phyloP scores from a whole-genome alignment of 2,329 filamentous ascomycete genomes.

The Aspergillus versicolor region DNA sequence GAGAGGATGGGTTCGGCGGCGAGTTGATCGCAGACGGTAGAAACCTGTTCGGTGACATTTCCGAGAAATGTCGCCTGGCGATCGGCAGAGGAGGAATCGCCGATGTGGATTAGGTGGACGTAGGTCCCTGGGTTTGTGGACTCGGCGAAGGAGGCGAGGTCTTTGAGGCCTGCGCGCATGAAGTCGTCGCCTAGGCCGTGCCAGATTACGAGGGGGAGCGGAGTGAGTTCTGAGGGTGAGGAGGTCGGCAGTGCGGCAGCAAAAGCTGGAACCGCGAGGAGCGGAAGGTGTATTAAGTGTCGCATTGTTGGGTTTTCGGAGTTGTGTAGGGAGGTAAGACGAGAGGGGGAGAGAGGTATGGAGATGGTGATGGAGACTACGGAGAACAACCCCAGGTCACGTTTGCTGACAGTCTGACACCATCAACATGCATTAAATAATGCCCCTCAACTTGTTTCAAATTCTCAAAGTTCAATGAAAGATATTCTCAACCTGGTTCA shows the following conservation, averaged over 20 bases:
- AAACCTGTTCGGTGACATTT: slow-evolving; percentile 78
- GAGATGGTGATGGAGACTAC: background rate
- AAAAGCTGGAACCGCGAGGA: slow-evolving; percentile 17
- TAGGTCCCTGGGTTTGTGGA: slow-evolving; percentile 77
- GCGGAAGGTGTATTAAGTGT: background rate
- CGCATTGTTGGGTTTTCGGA: background rate
- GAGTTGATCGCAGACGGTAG: slow-evolving; percentile 73
- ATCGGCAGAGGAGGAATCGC: slow-evolving; percentile 65
- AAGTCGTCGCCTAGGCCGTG: slow-evolving; percentile 73
- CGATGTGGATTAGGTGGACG: slow-evolving; percentile 75
- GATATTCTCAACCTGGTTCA: background rate
- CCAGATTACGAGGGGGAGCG: slow-evolving; percentile 90
- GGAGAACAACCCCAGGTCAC: background rate
- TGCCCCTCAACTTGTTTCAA: background rate
- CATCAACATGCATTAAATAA: background rate
- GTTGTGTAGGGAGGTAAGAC: background rate
- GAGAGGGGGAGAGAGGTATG: background rate
- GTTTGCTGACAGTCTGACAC: background rate
- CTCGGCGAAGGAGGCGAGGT: slow-evolving; percentile 70
- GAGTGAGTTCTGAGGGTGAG: slow-evolving; percentile 36
- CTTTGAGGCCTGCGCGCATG: slow-evolving; percentile 70
- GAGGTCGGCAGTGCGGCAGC: slow-evolving; percentile 18
- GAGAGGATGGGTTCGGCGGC: slow-evolving; percentile 74
- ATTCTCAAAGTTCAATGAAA: background rate
- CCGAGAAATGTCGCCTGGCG: slow-evolving; percentile 85